Evolutionary conservation across 176 grass and related monocot species (phyloP), one percentile per base, ranked within the genome.

Genomic region (Oryza meridionalis): DNA sequence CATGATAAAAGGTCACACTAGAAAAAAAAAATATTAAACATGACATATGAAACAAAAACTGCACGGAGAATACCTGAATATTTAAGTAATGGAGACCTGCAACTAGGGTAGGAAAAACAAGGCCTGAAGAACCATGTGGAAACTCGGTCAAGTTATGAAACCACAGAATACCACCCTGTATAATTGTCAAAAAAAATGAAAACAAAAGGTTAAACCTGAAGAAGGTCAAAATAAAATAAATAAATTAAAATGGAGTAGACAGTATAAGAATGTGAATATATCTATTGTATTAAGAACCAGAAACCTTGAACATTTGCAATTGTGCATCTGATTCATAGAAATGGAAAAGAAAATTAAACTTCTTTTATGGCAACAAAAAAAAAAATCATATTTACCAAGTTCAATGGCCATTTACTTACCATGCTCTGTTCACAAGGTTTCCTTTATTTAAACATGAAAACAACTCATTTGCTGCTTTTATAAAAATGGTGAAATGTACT

Each of bases 51-150:
- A 70, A 72, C 6, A 70, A 70, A 80, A 82, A 85, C 11, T 81
- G 33, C 38, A 82, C 15, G 40, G 19, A 65, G 47, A 81, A 22
- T 95, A 98, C 92, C 96, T 98, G 92, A 86, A 98, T 53, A 88
- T 98, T 98, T 49, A 87, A 64, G 86, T 95, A 93, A 92, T 98
- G 93, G 15, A 98, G 79, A 65, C 96, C 87, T 63, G 96, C 87
- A 82, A 98, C 85, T 85, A 95, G 73, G 69, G 91, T 77, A 84
- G 96, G 96, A 78, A 98, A 95, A 62, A 88, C 49, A 50, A 63
- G 88, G 72, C 92, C 96, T 22, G 88, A 82, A 84, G 90, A 46
- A 44, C 96, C 96, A 84, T 91, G 89, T 69, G 96, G 80, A 90
- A 84, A 76, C 75, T 86, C 85, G 35, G 82, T 88, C 85, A 98